Conservation (phyloP, 116 monocot species). For the Papilionanthe hybrid region DNA sequence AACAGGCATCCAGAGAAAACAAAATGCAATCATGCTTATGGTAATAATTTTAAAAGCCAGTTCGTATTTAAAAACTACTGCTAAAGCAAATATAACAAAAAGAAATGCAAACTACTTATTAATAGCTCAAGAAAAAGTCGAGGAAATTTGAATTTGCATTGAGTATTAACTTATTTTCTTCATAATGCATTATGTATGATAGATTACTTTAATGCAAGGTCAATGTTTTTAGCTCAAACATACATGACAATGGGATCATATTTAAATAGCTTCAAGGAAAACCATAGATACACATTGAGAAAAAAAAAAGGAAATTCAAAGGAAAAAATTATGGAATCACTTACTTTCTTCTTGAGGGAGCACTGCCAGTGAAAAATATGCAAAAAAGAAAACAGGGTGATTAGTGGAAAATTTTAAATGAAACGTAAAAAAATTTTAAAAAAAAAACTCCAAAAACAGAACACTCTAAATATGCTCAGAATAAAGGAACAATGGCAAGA, state of each 20-base stretch:
- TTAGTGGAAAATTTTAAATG: neutral
- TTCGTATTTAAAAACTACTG: neutral
- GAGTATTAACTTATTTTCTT: neutral
- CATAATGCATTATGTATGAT: neutral
- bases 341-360: constrained; percentile 98
- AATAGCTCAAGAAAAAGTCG: neutral
- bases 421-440: neutral
- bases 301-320: constrained; percentile 13
- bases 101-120: neutral
- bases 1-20: neutral
- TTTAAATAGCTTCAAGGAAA: neutral
- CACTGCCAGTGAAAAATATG: constrained; percentile 52
- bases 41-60: neutral
- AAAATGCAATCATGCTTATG: neutral
- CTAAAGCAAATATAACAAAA: neutral
- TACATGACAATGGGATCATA: neutral
- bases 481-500: neutral
- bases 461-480: neutral
- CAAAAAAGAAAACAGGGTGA: constrained; percentile 19
- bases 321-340: constrained; percentile 15
- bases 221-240: neutral
- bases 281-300: neutral
- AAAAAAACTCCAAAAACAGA: constrained; percentile 6
- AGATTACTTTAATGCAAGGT: neutral
- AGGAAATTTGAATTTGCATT: neutral